Percentiles rank a stretch among this genome's conserved stretches.
Evolutionary conservation across 2,329 filamentous ascomycete species (phyloP).

Genomic region (Pseudogymnoascus sp.): DNA sequence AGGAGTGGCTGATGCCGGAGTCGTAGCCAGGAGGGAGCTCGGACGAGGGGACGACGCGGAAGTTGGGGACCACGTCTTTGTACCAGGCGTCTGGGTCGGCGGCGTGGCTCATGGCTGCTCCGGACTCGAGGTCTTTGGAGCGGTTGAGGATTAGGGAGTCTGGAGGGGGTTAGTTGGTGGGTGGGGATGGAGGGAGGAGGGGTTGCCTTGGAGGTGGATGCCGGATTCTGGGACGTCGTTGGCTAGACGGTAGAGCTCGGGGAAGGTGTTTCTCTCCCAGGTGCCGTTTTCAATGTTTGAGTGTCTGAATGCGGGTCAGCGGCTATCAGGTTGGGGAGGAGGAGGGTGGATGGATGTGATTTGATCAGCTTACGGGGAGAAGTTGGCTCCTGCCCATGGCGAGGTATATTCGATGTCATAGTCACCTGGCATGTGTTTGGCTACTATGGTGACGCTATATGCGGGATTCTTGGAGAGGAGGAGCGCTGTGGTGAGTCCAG

Average conservation of each 20-base stretch:
- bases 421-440: conserved; percentile 90
- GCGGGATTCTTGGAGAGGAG: conserved; percentile 48
- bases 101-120: conserved; percentile 57
- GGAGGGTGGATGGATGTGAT: background rate
- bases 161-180: conserved; percentile 21
- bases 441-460: conserved; percentile 61
- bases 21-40: conserved; percentile 60
- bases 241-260: conserved; percentile 51
- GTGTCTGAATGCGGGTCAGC: background rate
- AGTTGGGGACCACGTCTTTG: conserved; percentile 63
- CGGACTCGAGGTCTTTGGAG: conserved; percentile 50
- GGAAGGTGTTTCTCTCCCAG: conserved; percentile 61
- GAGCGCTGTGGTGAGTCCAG: conserved; percentile 58
- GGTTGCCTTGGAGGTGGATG: conserved; percentile 65
- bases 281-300: conserved; percentile 24
- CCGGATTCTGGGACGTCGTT: conserved; percentile 67
- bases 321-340: background rate
- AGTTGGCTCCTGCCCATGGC: conserved; percentile 82
- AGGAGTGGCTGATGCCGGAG: conserved; percentile 69
- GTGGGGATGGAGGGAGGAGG: background rate
- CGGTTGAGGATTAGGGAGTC: conserved; percentile 45
- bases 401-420: conserved; percentile 87
- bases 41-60: conserved; percentile 49
- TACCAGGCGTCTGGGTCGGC: conserved; percentile 66
- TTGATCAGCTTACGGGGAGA: conserved; percentile 52